phyloP scores from a whole-genome alignment of 306 rosid genomes.

The Oxytropis ochrocephala region DNA sequence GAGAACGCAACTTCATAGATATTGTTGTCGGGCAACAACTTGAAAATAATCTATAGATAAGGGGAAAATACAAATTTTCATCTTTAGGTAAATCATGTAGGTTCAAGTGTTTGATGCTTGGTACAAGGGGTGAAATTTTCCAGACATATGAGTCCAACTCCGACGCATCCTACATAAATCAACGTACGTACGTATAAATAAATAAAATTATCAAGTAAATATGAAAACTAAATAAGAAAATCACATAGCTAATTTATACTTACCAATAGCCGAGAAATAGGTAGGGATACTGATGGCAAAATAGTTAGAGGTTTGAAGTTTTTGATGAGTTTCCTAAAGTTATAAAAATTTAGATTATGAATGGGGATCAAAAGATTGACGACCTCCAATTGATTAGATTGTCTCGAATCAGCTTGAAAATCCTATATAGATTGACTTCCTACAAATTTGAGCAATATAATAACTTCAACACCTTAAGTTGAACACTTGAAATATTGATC shows the following conservation, averaged over 20 bases:
- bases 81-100: not conserved
- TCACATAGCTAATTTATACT: not conserved
- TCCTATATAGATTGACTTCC: no score
- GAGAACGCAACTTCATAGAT: no score
- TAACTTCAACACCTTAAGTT: constrained; percentile 14
- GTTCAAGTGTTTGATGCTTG: constrained; percentile 7
- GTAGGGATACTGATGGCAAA: not conserved
- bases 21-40: not conserved
- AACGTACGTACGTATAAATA: not conserved
- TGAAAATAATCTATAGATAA: not conserved
- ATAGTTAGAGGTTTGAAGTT: constrained; percentile 4
- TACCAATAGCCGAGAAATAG: not conserved
- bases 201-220: not conserved
- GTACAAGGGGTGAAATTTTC: not conserved
- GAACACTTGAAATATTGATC: constrained; percentile 14
- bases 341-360: not conserved
- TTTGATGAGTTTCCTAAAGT: constrained; percentile 10
- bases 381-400: not conserved
- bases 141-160: not conserved
- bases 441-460: not conserved
- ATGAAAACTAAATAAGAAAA: not conserved
- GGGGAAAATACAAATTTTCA: not conserved
- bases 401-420: no score
- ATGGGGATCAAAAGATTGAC: not conserved
- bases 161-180: not conserved